Conservation (phyloP, 129 eudicot genomes). For the Sambucus nigra region DNA sequence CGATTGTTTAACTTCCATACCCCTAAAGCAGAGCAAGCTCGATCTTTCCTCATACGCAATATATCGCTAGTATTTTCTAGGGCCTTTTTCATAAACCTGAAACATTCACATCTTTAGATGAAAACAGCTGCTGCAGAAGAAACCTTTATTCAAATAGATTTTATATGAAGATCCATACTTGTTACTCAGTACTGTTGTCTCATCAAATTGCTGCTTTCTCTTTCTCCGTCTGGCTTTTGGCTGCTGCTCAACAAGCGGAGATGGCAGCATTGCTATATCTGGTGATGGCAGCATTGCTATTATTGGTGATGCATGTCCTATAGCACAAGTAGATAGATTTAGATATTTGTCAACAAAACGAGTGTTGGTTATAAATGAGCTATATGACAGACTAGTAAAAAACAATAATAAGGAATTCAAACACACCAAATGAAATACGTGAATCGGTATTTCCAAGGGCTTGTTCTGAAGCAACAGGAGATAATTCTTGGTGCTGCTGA, state of each 20-base stretch:
- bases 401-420: neutral
- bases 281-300: conserved; percentile 26
- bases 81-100: conserved; percentile 48
- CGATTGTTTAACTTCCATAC: conserved; percentile 43
- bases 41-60: conserved; percentile 29
- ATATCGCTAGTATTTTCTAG: conserved; percentile 33
- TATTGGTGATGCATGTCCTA: conserved; percentile 29
- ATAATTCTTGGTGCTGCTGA: conserved; percentile 20
- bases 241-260: conserved; percentile 43
- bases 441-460: conserved; percentile 16
- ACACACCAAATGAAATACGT: conserved; percentile 41
- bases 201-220: conserved; percentile 46
- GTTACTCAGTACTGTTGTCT: conserved; percentile 49
- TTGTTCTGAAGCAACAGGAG: conserved; percentile 21
- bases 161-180: conserved; percentile 22
- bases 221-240: conserved; percentile 41
- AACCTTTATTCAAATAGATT: neutral
- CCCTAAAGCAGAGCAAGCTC: conserved; percentile 38
- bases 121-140: neutral
- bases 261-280: conserved; percentile 27
- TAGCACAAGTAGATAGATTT: conserved; percentile 7
- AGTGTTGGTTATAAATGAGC: neutral
- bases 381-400: too few species aligned
- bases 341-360: neutral
- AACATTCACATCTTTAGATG: conserved; percentile 10